These are phyloP conservation scores for Stemphylium lycopersici DNA, from an alignment of 2,329 filamentous ascomycete species.

Conservation along the genomic window DNA sequence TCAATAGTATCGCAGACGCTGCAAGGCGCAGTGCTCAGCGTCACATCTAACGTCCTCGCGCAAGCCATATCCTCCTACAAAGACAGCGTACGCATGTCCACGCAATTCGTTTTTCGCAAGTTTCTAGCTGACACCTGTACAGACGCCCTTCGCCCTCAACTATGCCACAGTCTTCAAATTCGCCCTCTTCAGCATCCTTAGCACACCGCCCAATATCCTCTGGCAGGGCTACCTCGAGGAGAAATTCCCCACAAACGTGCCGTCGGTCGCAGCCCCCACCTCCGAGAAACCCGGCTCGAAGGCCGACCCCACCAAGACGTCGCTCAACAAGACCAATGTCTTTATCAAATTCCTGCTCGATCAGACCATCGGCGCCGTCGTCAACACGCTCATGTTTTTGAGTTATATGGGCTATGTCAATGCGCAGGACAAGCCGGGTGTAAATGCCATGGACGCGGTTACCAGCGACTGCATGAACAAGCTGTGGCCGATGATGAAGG, in stretches of 20 bases:
- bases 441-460: constrained; percentile 43
- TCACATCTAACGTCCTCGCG: constrained; percentile 74
- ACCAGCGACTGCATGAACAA: constrained; percentile 52
- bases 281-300: constrained; percentile 40
- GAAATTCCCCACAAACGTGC: constrained; percentile 67
- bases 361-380: constrained; percentile 68
- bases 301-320: constrained; percentile 32
- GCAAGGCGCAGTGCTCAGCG: constrained; percentile 69
- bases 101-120: neutral
- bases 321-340: constrained; percentile 67
- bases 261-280: constrained; percentile 29
- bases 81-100: constrained; percentile 56
- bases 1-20: constrained; percentile 51
- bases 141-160: constrained; percentile 69
- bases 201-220: constrained; percentile 80
- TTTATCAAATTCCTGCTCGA: constrained; percentile 71
- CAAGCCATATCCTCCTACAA: constrained; percentile 71
- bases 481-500: constrained; percentile 61
- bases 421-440: constrained; percentile 35
- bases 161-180: constrained; percentile 76
- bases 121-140: constrained; percentile 13
- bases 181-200: constrained; percentile 72
- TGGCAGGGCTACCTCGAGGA: constrained; percentile 85
- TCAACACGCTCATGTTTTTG: constrained; percentile 71
- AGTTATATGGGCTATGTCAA: constrained; percentile 61